Percentiles rank a stretch among this genome's conserved stretches.
phyloP scores from a whole-genome alignment of 1,284 basidiomycete genomes.

The Puccinia horiana region DNA sequence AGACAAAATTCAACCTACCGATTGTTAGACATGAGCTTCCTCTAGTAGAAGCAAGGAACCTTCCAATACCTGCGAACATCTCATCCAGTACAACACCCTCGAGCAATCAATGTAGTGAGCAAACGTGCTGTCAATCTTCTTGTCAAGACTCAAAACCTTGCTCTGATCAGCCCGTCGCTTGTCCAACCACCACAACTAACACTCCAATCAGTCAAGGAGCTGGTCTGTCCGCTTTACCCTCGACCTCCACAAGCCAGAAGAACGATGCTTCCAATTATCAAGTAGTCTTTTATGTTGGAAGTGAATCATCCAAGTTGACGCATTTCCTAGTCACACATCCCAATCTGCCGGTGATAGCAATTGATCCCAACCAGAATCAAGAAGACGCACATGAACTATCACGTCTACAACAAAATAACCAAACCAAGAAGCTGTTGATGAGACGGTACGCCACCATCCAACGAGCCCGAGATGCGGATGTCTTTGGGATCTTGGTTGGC shows the following conservation, averaged over 20 bases:
- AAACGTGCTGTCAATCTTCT: conserved; percentile 35
- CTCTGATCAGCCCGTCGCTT: conserved; percentile 31
- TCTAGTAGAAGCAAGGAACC: conserved; percentile 2
- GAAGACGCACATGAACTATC: conserved; percentile 61
- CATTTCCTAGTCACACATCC: conserved; percentile 50
- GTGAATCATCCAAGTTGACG: conserved; percentile 18
- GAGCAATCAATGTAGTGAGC: conserved; percentile 21
- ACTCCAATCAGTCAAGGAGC: conserved; percentile 1
- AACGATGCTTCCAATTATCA: conserved; percentile 20
- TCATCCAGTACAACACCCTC: neutral
- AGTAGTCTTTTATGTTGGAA: conserved; percentile 59
- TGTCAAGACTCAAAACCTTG: conserved; percentile 1
- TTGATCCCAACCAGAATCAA: conserved; percentile 61
- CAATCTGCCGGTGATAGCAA: conserved; percentile 68
- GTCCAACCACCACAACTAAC: neutral
- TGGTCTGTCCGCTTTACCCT: neutral
- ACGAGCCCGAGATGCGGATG: conserved; percentile 84
- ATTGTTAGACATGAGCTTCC: conserved; percentile 18
- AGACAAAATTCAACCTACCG: conserved; percentile 16
- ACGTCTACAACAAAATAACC: conserved; percentile 62
- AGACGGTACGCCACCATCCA: conserved; percentile 84
- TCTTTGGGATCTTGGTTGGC: conserved; percentile 91
- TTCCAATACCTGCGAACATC: neutral
- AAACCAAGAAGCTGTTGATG: conserved; percentile 79
- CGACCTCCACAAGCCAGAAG: neutral